Percentiles rank a stretch among this genome's conserved stretches.
phyloP scores from a whole-genome alignment of 2,329 filamentous ascomycete genomes.

The Macrophomina tecta region DNA sequence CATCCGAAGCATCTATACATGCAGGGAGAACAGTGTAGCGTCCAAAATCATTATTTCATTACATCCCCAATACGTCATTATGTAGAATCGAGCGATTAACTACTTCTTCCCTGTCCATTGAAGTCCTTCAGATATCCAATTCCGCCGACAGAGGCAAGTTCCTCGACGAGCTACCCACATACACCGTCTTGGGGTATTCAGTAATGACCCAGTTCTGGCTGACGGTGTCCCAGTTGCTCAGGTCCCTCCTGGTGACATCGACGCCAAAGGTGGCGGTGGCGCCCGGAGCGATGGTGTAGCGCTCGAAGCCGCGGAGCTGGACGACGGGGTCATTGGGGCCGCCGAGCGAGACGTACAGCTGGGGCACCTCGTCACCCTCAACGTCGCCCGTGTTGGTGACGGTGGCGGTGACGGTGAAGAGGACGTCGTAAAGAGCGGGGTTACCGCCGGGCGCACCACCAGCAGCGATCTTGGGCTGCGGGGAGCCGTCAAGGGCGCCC shows the following conservation, averaged over 20 bases:
- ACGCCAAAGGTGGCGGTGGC: slow-evolving; percentile 69
- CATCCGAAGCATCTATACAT: too few relatives aligned
- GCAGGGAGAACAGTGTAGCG: too few relatives aligned
- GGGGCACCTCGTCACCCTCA: slow-evolving; percentile 73
- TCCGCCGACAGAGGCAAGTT: slow-evolving; percentile 57
- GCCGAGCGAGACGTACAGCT: slow-evolving; percentile 80
- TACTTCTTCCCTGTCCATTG: background rate
- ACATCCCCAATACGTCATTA: too few relatives aligned
- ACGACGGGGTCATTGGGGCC: slow-evolving; percentile 72
- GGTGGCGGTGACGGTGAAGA: slow-evolving; percentile 71
- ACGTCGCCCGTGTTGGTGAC: slow-evolving; percentile 74
- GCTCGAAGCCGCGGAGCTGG: slow-evolving; percentile 80
- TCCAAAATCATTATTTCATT: too few relatives aligned
- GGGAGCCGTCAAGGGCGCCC: slow-evolving; percentile 59
- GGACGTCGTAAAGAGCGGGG: slow-evolving; percentile 68
- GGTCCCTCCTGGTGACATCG: slow-evolving; percentile 76
- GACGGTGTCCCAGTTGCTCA: slow-evolving; percentile 83
- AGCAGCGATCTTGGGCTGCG: slow-evolving; percentile 65
- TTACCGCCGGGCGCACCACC: slow-evolving; percentile 69
- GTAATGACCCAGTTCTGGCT: slow-evolving; percentile 83
- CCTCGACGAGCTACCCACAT: slow-evolving; percentile 65
- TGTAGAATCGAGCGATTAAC: too few relatives aligned
- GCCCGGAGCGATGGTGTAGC: slow-evolving; percentile 70
- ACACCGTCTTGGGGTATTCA: slow-evolving; percentile 63
- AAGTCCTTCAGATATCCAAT: slow-evolving; percentile 31